phyloP scores from a whole-genome alignment of 1,139 yeast species.

The Debaryomycetaceae sp. region DNA sequence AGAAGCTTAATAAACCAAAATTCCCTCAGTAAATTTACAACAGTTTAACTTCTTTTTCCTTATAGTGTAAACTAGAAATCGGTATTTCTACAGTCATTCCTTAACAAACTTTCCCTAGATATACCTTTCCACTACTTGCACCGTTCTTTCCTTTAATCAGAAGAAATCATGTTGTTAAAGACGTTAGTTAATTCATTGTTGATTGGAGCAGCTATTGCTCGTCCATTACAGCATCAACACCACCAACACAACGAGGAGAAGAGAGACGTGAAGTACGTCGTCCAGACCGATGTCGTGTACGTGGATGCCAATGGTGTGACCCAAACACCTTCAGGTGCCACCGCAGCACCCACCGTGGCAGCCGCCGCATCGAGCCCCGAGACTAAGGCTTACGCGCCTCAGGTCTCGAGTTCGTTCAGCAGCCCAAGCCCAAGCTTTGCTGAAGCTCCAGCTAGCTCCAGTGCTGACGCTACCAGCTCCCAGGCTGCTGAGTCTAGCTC shows the following conservation, averaged over 20 bases:
- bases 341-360: conserved; percentile 24
- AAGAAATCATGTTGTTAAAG: conserved; percentile 45
- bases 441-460: conserved; percentile 12
- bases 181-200: conserved; percentile 35
- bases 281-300: conserved; percentile 28
- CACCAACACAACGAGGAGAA: conserved; percentile 34
- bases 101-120: conserved; percentile 12
- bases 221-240: conserved; percentile 36
- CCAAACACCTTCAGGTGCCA: conserved; percentile 14
- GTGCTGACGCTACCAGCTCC: conserved; percentile 11
- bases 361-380: conserved; percentile 4
- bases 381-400: conserved; percentile 12
- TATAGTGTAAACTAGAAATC: conserved; percentile 1
- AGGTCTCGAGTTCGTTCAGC: conserved; percentile 24
- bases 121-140: conserved; percentile 5
- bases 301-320: conserved; percentile 33
- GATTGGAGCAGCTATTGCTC: conserved; percentile 32
- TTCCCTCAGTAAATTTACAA: neutral
- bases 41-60: neutral
- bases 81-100: conserved; percentile 18
- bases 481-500: conserved; percentile 11
- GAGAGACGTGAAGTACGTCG: conserved; percentile 35
- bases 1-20: conserved; percentile 1
- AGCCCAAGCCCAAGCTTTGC: conserved; percentile 20
- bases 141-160: conserved; percentile 1